These are phyloP conservation scores for Globisporangium carolinianum DNA, from an alignment of 352 stramenopile species.

Conservation along the genomic window DNA sequence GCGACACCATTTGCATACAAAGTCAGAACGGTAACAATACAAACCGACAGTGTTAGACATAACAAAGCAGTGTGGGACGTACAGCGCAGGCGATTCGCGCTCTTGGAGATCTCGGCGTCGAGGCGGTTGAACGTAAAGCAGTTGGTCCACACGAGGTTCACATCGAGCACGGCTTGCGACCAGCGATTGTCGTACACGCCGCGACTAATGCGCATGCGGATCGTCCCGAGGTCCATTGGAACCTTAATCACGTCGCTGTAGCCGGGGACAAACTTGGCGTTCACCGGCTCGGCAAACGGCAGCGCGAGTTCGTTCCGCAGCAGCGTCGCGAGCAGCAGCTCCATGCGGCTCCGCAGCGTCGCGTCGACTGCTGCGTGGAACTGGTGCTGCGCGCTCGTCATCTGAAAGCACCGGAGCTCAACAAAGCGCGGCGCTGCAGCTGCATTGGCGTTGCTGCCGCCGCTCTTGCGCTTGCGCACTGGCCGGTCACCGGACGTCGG, in stretches of 20 bases:
- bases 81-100: constrained; percentile 71
- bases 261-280: constrained; percentile 55
- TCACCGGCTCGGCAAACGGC: constrained; percentile 65
- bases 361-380: constrained; percentile 32
- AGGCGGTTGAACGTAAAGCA: constrained; percentile 82
- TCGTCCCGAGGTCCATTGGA: constrained; percentile 91
- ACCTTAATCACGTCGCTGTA: constrained; percentile 65
- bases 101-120: constrained; percentile 75
- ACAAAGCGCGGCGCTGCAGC: constrained; percentile 25
- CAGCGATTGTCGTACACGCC: constrained; percentile 58
- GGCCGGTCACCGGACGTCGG: constrained; percentile 16
- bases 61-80: constrained; percentile 16
- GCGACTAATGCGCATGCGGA: constrained; percentile 65
- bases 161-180: constrained; percentile 48
- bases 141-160: constrained; percentile 80
- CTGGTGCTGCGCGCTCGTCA: constrained; percentile 17
- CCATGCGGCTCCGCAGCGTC: constrained; percentile 44
- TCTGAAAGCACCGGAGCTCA: constrained; percentile 53
- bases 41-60: no score
- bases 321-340: constrained; percentile 54
- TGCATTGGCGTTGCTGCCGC: background rate
- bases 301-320: constrained; percentile 58
- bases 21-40: no score
- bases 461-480: constrained; percentile 36
- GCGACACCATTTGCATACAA: no score